phyloP scores from a whole-genome alignment of 225 moss, liverwort and hornwort genomes.

The Marchantia polymorpha region DNA sequence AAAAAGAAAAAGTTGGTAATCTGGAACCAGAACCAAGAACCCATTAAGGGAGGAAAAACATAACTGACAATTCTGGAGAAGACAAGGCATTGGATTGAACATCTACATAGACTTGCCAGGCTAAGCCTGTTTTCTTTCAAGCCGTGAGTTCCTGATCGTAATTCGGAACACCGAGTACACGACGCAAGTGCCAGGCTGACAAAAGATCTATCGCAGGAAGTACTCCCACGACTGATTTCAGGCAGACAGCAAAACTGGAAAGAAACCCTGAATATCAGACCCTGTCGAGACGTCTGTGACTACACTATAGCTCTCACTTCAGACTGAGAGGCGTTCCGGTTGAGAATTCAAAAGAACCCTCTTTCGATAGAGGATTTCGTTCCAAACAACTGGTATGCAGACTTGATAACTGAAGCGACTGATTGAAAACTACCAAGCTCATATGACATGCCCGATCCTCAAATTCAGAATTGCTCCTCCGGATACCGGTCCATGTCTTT shows the following conservation, averaged over 20 bases:
- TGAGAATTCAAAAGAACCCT: too few relatives aligned
- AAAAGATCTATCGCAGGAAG: too few relatives aligned
- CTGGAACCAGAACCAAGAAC: neutral
- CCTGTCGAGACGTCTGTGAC: too few relatives aligned
- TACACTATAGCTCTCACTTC: too few relatives aligned
- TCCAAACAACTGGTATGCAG: neutral
- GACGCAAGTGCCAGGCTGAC: too few relatives aligned
- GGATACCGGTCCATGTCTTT: neutral
- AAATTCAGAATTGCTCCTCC: neutral
- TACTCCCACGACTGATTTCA: too few relatives aligned
- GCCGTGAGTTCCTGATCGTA: neutral
- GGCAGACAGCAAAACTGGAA: too few relatives aligned
- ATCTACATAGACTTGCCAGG: too few relatives aligned
- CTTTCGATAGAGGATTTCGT: too few relatives aligned
- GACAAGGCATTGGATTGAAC: neutral
- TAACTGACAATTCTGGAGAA: neutral
- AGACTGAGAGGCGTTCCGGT: too few relatives aligned
- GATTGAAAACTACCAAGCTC: constrained; percentile 45
- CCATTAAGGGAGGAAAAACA: neutral
- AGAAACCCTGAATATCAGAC: too few relatives aligned
- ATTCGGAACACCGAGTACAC: neutral
- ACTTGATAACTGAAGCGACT: constrained; percentile 12
- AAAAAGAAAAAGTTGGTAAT: too few relatives aligned
- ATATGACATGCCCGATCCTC: constrained; percentile 28
- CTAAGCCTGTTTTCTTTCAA: neutral